Conservation (phyloP, 441 rosid species). For the Pelargonium citronellum region DNA sequence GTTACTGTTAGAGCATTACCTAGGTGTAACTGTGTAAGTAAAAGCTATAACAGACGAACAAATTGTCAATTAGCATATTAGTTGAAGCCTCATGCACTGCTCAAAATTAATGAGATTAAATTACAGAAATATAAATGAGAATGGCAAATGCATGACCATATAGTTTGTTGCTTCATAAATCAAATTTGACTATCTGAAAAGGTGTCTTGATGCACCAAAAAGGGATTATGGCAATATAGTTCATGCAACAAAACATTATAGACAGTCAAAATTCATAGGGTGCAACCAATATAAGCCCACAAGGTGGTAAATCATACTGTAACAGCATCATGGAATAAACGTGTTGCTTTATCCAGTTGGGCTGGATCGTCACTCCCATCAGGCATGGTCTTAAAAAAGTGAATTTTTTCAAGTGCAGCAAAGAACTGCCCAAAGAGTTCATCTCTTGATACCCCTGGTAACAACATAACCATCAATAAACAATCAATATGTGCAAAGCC, state of each 20-base stretch:
- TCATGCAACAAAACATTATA: background rate
- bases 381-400: constrained; percentile 40
- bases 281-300: constrained; percentile 14
- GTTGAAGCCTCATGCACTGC: too few relatives aligned
- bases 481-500: constrained; percentile 11
- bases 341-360: constrained; percentile 61
- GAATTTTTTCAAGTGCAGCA: constrained; percentile 66
- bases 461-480: constrained; percentile 17
- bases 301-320: constrained; percentile 35
- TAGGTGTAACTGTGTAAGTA: too few relatives aligned
- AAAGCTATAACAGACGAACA: too few relatives aligned
- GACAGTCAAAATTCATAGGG: constrained; percentile 11
- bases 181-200: too few relatives aligned
- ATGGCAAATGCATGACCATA: constrained; percentile 8
- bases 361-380: constrained; percentile 61
- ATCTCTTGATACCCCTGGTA: constrained; percentile 61
- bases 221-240: background rate
- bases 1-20: too few relatives aligned
- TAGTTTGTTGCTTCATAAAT: background rate
- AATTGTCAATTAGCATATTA: too few relatives aligned
- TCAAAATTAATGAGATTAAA: background rate
- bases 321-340: constrained; percentile 59
- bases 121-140: constrained; percentile 7
- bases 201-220: background rate
- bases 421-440: constrained; percentile 74